Evolutionary conservation across 2,329 filamentous ascomycete species (phyloP), one percentile per base, ranked within the genome.

Genomic region (Nemania sp.): DNA sequence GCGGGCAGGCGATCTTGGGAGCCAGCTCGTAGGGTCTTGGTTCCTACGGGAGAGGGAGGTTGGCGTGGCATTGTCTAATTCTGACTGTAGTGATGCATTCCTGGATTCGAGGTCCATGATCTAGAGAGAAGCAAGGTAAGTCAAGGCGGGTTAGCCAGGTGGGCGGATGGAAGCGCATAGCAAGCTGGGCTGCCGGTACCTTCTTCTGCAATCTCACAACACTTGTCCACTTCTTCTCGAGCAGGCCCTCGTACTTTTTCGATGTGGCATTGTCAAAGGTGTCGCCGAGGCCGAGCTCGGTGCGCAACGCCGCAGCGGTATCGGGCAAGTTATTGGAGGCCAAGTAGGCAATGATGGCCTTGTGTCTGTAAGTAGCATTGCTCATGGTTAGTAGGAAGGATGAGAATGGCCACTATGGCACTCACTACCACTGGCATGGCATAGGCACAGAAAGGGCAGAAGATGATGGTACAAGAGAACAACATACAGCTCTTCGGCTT

Each of bases 191-290:
- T 27, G 22, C 51, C 32, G 80, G 58, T 81, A 92, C 93, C 92
- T 97, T 98, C 82, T 97, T 98, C 82, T 98, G 95, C 80, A 98
- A 81, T 69, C 95, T 88, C 76, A 98, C 94, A 29, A 98, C 92
- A 76, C 93, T 96, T 22, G 95, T 98, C 95, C 95, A 98, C 85
- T 98, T 98, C 88, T 97, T 98, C 86, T 98, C 95, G 73, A 98
- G 82, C 29, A 98, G 82, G 1, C 93, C 92, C 81, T 97, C 94
- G 82, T 98, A 98, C 82, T 97, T 97, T 84, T 97, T 97, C 60
- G 91, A 87, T 22, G 93, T 97, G 20, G 88, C 87, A 70, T 92
- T 86, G 78, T 97, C 93, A 75, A 97, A 94, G 55, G 82, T 82
- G 63, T 88, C 88, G 59, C 89, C 87, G 4, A 97, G 86, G 63